Conservation (phyloP, 257 asterid species). For the Ajuga chamaepitys region DNA sequence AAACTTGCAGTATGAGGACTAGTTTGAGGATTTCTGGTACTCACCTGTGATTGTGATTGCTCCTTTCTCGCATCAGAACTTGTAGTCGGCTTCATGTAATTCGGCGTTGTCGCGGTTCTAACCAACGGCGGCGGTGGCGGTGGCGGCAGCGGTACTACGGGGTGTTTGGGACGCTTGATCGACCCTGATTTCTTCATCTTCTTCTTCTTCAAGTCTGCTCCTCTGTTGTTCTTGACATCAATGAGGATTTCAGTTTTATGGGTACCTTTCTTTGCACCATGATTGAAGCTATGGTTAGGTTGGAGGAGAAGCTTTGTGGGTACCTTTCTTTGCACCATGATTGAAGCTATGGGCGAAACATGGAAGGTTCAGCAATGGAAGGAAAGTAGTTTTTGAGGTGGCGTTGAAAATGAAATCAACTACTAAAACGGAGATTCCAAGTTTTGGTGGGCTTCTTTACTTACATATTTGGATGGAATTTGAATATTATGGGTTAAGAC, state of each 20-base stretch:
- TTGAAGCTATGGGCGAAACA: constrained; percentile 23
- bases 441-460: constrained; percentile 21
- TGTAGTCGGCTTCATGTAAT: constrained; percentile 85
- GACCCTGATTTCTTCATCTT: constrained; percentile 75
- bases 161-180: constrained; percentile 27
- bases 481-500: constrained; percentile 31
- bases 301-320: constrained; percentile 35
- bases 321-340: constrained; percentile 77
- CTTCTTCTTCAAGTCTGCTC: constrained; percentile 46
- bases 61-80: constrained; percentile 79
- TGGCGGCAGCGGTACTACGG: constrained; percentile 32
- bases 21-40: constrained; percentile 1
- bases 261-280: too few relatives aligned
- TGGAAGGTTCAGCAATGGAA: constrained; percentile 11
- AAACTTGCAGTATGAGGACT: neutral
- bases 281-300: constrained; percentile 10
- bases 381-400: constrained; percentile 8
- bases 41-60: constrained; percentile 27
- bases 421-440: constrained; percentile 31
- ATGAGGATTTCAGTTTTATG: constrained; percentile 29
- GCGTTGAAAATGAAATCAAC: constrained; percentile 4
- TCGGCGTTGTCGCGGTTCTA: constrained; percentile 29
- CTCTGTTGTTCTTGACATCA: constrained; percentile 36
- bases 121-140: neutral
- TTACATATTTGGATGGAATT: constrained; percentile 15